A percentile compares a stretch with the other conserved stretches of the same genome.
Evolutionary conservation across 352 stramenopile species (phyloP).

Genomic region (Phytophthora tentaculata): DNA sequence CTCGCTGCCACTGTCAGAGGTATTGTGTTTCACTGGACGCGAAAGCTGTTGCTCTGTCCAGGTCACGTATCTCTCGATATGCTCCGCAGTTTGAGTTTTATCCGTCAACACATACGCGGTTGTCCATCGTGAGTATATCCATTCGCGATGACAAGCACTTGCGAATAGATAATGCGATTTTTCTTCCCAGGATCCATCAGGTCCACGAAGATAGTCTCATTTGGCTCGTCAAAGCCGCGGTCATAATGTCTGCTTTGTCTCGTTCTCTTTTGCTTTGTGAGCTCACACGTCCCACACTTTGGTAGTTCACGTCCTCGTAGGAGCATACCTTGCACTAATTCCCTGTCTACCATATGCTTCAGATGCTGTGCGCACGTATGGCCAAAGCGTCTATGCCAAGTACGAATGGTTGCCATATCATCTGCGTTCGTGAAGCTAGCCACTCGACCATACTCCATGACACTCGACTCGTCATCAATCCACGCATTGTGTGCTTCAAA

Average conservation of each 20-base stretch:
- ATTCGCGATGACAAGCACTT: too few relatives aligned
- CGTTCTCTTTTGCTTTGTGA: too few relatives aligned
- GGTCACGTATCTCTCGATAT: neutral
- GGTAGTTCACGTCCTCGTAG: constrained; percentile 8
- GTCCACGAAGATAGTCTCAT: too few relatives aligned
- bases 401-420: neutral
- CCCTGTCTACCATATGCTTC: constrained; percentile 11
- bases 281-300: too few relatives aligned
- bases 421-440: constrained; percentile 3
- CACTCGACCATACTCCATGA: neutral
- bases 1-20: neutral
- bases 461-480: neutral
- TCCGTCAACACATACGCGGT: too few relatives aligned
- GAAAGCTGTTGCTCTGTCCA: neutral
- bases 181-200: too few relatives aligned
- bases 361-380: constrained; percentile 10
- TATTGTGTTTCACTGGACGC: neutral
- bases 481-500: constrained; percentile 10
- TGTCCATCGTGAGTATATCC: too few relatives aligned
- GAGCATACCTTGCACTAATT: constrained; percentile 1
- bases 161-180: too few relatives aligned
- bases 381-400: constrained; percentile 7
- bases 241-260: too few relatives aligned
- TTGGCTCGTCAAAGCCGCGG: too few relatives aligned
- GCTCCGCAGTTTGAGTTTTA: too few relatives aligned